These are phyloP conservation scores for Mortierella sp. DNA, from an alignment of 371 early-diverging fungal species.

Conservation along the genomic window DNA sequence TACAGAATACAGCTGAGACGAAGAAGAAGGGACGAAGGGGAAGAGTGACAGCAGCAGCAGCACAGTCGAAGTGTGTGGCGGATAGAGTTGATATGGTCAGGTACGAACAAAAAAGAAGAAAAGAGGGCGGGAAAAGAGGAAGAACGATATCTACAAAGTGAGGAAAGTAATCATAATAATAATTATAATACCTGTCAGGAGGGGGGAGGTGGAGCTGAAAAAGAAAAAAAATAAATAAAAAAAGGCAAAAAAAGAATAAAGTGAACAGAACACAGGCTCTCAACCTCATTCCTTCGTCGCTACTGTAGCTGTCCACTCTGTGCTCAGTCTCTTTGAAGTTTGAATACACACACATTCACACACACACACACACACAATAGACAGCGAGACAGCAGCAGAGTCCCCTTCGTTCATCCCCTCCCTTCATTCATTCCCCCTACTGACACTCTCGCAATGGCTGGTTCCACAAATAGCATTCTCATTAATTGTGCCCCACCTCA, in stretches of 20 bases:
- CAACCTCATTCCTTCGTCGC: too few relatives aligned
- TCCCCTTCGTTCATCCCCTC: not conserved
- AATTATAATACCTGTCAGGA: not conserved
- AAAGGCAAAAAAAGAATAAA: too few relatives aligned
- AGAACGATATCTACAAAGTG: not conserved
- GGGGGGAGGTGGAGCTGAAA: not conserved
- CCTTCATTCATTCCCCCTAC: not conserved
- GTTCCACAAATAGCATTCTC: too few relatives aligned
- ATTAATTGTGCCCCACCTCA: not conserved
- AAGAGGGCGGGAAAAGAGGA: not conserved
- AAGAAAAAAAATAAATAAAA: not conserved
- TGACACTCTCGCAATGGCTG: too few relatives aligned
- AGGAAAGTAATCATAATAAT: too few relatives aligned
- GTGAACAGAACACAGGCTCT: not conserved
- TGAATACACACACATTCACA: too few relatives aligned
- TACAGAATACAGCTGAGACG: not conserved
- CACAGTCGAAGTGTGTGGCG: too few relatives aligned
- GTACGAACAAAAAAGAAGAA: not conserved
- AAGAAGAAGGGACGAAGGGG: not conserved
- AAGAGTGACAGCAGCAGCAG: constrained; percentile 3
- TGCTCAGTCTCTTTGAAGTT: too few relatives aligned
- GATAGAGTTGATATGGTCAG: not conserved
- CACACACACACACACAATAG: too few relatives aligned
- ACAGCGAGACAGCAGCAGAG: too few relatives aligned
- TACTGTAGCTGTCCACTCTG: too few relatives aligned